Conservation (phyloP, 345 rosid genomes). For the Angophora floribunda region DNA sequence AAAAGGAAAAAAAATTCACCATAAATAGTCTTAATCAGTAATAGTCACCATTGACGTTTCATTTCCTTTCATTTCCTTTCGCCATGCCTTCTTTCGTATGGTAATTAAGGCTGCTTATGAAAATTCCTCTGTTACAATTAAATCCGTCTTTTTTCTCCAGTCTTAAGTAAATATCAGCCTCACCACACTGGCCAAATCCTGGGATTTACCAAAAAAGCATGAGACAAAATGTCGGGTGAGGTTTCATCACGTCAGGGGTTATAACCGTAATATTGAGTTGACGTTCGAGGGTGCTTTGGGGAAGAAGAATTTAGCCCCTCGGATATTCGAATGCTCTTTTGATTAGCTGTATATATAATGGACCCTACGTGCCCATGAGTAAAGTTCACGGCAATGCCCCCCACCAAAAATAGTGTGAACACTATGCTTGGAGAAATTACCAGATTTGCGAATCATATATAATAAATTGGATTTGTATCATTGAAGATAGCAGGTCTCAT, state of each 20-base stretch:
- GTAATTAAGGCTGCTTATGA: neutral
- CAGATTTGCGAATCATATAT: neutral
- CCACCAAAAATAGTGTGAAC: neutral
- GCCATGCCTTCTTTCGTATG: neutral
- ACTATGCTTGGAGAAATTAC: neutral
- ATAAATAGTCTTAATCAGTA: neutral
- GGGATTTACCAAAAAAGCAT: neutral
- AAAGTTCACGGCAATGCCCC: neutral
- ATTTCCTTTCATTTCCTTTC: neutral
- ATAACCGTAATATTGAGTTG: neutral
- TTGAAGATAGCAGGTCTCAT: neutral
- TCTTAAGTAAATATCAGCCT: neutral
- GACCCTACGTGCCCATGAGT: neutral
- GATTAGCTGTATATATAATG: neutral
- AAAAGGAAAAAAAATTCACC: fast-evolving
- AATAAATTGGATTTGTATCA: neutral
- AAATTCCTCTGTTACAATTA: neutral
- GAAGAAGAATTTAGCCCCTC: neutral
- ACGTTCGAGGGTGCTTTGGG: neutral
- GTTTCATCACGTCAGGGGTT: neutral
- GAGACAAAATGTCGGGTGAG: neutral
- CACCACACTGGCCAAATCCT: neutral
- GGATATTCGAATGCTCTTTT: neutral
- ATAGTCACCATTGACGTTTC: neutral
- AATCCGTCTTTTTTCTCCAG: neutral